Percentiles rank a stretch among this genome's conserved stretches.
Evolutionary conservation across 352 stramenopile species (phyloP).

Genomic region (Pythium oligandrum): DNA sequence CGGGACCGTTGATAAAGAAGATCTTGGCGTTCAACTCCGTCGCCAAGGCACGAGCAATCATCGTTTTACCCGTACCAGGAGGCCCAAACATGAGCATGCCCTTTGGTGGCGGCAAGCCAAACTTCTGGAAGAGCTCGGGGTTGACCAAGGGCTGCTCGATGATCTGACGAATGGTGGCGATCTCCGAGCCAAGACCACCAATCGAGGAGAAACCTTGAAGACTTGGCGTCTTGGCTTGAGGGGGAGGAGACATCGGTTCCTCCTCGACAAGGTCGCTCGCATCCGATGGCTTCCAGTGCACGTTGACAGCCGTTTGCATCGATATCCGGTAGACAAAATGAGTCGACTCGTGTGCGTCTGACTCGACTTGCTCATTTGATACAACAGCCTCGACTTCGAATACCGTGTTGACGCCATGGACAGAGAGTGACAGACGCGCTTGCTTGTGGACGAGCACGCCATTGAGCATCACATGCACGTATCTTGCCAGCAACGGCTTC

Average conservation of each 20-base stretch:
- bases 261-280: too few species aligned
- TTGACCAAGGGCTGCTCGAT: slow-evolving; percentile 94
- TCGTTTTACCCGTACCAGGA: slow-evolving; percentile 95
- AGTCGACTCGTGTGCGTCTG: background rate
- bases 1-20: slow-evolving; percentile 95
- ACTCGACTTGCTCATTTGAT: too few species aligned
- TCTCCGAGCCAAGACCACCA: slow-evolving; percentile 90
- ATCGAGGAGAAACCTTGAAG: slow-evolving; percentile 60
- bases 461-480: slow-evolving; percentile 61
- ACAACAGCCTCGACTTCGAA: slow-evolving; percentile 32
- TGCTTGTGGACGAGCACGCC: slow-evolving; percentile 47
- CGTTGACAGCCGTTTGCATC: slow-evolving; percentile 8
- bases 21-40: slow-evolving; percentile 90
- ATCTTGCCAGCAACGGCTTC: slow-evolving; percentile 39
- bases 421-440: slow-evolving; percentile 48
- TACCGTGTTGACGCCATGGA: slow-evolving; percentile 53
- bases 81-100: slow-evolving; percentile 95
- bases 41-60: slow-evolving; percentile 92
- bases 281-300: slow-evolving; percentile 4
- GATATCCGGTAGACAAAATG: slow-evolving; percentile 15
- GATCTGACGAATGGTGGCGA: slow-evolving; percentile 93
- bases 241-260: background rate
- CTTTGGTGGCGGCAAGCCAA: slow-evolving; percentile 93
- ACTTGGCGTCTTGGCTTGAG: slow-evolving; percentile 3
- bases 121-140: slow-evolving; percentile 90